phyloP scores from a whole-genome alignment of 2,329 filamentous ascomycete genomes.

The Penicillium sp. region DNA sequence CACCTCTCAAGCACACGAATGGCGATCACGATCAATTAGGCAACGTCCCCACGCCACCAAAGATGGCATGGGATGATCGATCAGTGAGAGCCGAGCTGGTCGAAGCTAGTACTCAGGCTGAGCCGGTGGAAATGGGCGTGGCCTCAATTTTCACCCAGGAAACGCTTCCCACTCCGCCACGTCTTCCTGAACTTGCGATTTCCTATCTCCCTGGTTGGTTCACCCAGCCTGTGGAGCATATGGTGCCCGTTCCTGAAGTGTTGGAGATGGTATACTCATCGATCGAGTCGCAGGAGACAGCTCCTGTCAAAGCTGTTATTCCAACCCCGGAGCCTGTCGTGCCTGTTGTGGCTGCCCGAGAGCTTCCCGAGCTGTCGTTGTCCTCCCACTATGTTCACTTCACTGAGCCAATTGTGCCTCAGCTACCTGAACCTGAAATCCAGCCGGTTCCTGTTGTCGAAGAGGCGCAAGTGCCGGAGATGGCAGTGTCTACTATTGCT shows the following conservation, averaged over 20 bases:
- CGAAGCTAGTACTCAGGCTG: conserved; percentile 13
- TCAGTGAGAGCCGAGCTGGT: conserved; percentile 12
- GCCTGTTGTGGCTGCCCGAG: conserved; percentile 10
- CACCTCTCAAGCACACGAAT: conserved; percentile 28
- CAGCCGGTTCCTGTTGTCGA: conserved; percentile 10
- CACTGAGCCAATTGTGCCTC: conserved; percentile 21
- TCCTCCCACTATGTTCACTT: conserved; percentile 19
- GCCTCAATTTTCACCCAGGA: conserved; percentile 31
- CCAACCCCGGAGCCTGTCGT: conserved; percentile 19
- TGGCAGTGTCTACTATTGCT: conserved; percentile 30
- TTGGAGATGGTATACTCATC: conserved; percentile 24
- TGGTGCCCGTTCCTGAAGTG: conserved; percentile 16
- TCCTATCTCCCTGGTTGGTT: conserved; percentile 27
- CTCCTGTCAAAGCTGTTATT: conserved; percentile 16
- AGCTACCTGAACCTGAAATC: conserved; percentile 14
- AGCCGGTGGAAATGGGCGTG: conserved; percentile 23
- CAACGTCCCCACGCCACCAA: conserved; percentile 35
- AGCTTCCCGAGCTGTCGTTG: conserved; percentile 13
- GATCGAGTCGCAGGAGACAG: conserved; percentile 21
- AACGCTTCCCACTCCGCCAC: conserved; percentile 39
- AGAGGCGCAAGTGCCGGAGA: conserved; percentile 14
- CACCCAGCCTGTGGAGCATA: conserved; percentile 26
- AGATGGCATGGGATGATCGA: conserved; percentile 37
- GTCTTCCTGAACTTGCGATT: conserved; percentile 29
- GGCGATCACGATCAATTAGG: conserved; percentile 23